phyloP scores from a whole-genome alignment of 352 stramenopile genomes.

The Pythium coloratum region DNA sequence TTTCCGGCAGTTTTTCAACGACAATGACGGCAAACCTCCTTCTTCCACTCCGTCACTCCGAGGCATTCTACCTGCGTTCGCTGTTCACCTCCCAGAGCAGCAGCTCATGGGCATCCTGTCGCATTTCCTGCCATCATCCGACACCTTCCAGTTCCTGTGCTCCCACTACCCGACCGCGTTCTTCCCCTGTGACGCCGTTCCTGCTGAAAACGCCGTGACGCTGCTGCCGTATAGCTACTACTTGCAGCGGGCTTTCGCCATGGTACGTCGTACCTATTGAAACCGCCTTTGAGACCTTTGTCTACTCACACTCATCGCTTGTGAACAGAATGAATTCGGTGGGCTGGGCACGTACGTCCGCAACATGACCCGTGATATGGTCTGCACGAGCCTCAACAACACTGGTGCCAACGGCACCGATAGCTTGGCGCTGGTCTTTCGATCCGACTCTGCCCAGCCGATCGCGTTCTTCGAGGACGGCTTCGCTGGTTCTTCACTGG shows the following conservation, averaged over 20 bases:
- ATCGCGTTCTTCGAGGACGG: constrained; percentile 49
- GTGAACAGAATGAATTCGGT: constrained; percentile 64
- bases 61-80: constrained; percentile 58
- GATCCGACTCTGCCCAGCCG: constrained; percentile 37
- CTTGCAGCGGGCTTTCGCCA: constrained; percentile 61
- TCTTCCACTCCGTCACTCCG: constrained; percentile 48
- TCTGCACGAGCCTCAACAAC: constrained; percentile 36
- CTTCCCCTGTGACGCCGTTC: constrained; percentile 41
- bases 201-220: constrained; percentile 26
- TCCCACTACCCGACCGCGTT: constrained; percentile 56
- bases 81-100: constrained; percentile 41
- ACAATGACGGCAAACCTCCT: constrained; percentile 33
- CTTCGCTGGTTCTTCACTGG: constrained; percentile 59
- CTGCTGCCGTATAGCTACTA: constrained; percentile 69
- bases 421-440: constrained; percentile 41
- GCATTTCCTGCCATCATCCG: constrained; percentile 66
- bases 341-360: constrained; percentile 70
- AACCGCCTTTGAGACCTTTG: neutral
- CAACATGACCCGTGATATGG: constrained; percentile 75
- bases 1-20: constrained; percentile 45
- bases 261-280: constrained; percentile 36
- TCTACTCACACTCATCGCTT: neutral
- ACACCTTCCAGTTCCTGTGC: constrained; percentile 80
- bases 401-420: constrained; percentile 15
- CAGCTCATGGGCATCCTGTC: constrained; percentile 62